Base-by-base conservation (phyloP, 768 basidiomycete genomes). In the Candolleomyces eurysporus region DNA sequence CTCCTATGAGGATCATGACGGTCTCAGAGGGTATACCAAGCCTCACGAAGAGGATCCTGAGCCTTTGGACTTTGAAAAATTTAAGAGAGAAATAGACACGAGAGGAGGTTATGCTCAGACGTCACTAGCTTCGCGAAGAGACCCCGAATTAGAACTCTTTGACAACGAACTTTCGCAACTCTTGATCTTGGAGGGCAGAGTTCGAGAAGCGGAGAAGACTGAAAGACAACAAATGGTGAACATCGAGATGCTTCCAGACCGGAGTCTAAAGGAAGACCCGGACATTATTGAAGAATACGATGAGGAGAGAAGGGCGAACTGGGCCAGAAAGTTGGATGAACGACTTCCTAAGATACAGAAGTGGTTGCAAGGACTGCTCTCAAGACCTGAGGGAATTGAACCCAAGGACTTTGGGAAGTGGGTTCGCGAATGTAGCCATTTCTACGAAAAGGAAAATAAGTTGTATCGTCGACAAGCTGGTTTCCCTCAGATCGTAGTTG, bases 401-500 rank as follows among this genome's bases (percentile, higher is more conserved):
- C 11, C 9, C 8, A 53, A 39, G 30, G 30, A 54, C 71, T 0
- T 39, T 30, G 36, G 32, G 45, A 48, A 42, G 40, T 39, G 51
- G 42, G 32, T 52, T 51, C 13, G 22, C 36, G 22, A 45, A 48
- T 49, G 46, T n/a, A 62, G 30, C 31, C 72, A 68, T 60, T 65
- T 72, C 49, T 11, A 64, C 4, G 61, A 58, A 26, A 54, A 68
- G n/a, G 64, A 67, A 0, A 65, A 55, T 0, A n/a, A 48, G 7
- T n/a, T 71, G 17, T 72, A 65, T 26, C 30, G 58, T 32, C 58
- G 60, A 21, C 48, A 55, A 49, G 49, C 63, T 3, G 45, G 52
- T 2, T 50, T 21, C 17, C 67, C 71, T 30, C 65, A 66, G 46
- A 30, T 73, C 14, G 65, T 72, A 6, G 58, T 73, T 0, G 63